Evolutionary conservation across 1,284 basidiomycete genomes (phyloP).

Genomic region (Ceratobasidium theobromae): DNA sequence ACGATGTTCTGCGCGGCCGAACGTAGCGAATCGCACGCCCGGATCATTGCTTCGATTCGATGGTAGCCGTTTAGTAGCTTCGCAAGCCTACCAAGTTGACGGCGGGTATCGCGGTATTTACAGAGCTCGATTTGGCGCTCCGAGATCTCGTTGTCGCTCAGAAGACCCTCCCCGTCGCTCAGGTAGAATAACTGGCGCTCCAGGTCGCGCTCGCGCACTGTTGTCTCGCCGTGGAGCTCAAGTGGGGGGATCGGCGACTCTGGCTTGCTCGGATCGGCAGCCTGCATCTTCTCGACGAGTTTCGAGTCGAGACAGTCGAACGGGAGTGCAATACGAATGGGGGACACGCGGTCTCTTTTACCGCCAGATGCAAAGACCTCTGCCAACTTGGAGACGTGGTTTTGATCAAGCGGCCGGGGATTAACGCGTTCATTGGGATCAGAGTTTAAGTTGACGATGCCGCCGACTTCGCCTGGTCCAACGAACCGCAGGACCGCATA

Average conservation of each 20-base stretch:
- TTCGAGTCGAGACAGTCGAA: background rate
- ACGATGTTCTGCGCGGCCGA: background rate
- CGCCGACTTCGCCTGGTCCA: background rate
- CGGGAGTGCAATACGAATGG: background rate
- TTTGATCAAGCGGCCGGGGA: background rate
- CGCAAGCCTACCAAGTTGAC: background rate
- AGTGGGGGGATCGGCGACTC: background rate
- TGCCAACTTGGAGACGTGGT: background rate
- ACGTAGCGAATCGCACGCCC: background rate
- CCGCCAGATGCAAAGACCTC: background rate
- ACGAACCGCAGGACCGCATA: background rate
- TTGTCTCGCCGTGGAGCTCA: background rate
- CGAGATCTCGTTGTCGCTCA: background rate
- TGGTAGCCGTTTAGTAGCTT: background rate
- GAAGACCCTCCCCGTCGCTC: background rate
- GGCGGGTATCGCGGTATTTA: no score
- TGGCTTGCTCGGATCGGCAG: background rate
- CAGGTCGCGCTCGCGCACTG: background rate
- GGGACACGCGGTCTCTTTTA: background rate
- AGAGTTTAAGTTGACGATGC: background rate
- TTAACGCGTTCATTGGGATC: conserved; percentile 1
- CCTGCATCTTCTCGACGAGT: background rate
- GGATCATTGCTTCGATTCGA: background rate
- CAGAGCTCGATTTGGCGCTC: background rate
- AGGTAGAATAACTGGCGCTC: background rate